Evolutionary conservation across 192 early-diverging fungal genomes (phyloP).

Genomic region (Gaertneriomyces semiglobifer): DNA sequence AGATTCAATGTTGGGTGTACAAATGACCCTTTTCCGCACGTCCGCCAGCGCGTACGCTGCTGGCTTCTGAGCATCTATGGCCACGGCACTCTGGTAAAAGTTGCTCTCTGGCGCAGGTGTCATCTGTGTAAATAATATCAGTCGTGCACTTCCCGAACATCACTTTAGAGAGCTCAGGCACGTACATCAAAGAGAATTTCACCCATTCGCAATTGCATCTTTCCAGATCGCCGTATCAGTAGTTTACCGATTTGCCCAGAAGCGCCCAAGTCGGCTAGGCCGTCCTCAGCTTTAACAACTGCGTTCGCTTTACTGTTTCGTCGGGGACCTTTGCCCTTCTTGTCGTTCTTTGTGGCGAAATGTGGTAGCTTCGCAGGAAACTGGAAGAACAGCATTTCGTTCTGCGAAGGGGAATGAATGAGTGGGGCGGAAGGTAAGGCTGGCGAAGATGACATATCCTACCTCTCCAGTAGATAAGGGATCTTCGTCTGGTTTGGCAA

Average conservation of each 20-base stretch:
- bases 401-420: slow-evolving; percentile 8
- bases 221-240: slow-evolving; percentile 61
- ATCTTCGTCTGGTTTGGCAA: not conserved
- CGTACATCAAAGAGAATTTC: slow-evolving; percentile 58
- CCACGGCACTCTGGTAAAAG: slow-evolving; percentile 59
- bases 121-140: slow-evolving; percentile 27
- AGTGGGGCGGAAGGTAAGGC: not conserved
- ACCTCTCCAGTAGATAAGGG: too few relatives aligned
- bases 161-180: not conserved
- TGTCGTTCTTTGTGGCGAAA: slow-evolving; percentile 35
- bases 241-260: slow-evolving; percentile 61
- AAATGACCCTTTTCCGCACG: slow-evolving; percentile 54
- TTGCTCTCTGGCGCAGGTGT: slow-evolving; percentile 46
- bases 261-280: slow-evolving; percentile 10
- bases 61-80: slow-evolving; percentile 51
- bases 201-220: slow-evolving; percentile 64
- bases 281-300: slow-evolving; percentile 15
- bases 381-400: slow-evolving; percentile 61
- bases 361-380: slow-evolving; percentile 56
- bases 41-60: slow-evolving; percentile 56
- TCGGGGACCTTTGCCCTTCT: slow-evolving; percentile 11
- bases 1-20: slow-evolving; percentile 57
- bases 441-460: too few relatives aligned
- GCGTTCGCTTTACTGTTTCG: slow-evolving; percentile 4
- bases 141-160: not conserved